These are phyloP conservation scores for Penicillium sp. DNA, from an alignment of 2,329 filamentous ascomycete species.

Conservation along the genomic window DNA sequence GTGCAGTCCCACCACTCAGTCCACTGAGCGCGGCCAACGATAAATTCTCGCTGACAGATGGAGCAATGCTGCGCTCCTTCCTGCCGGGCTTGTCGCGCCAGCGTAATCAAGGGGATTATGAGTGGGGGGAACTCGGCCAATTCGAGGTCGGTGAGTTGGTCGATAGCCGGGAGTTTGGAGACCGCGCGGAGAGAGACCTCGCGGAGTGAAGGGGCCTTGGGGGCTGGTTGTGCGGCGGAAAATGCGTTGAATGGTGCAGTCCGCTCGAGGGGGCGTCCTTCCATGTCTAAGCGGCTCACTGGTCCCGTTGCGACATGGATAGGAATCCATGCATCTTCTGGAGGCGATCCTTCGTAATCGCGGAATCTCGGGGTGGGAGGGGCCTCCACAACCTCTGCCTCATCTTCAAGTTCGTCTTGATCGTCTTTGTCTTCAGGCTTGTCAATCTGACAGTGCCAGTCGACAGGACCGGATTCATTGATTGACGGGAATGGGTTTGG, in stretches of 20 bases:
- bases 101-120: constrained; percentile 39
- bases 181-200: constrained; percentile 46
- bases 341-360: constrained; percentile 29
- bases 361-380: constrained; percentile 7
- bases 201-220: constrained; percentile 43
- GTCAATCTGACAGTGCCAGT: constrained; percentile 33
- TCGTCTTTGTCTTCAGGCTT: not conserved
- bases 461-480: constrained; percentile 31
- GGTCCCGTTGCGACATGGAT: constrained; percentile 42
- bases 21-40: constrained; percentile 48
- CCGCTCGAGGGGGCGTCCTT: constrained; percentile 31
- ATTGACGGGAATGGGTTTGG: constrained; percentile 45
- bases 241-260: constrained; percentile 2
- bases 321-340: constrained; percentile 37
- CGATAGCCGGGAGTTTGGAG: constrained; percentile 39
- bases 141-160: constrained; percentile 40
- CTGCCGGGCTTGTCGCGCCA: constrained; percentile 37
- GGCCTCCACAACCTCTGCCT: not conserved
- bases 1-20: constrained; percentile 49
- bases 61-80: constrained; percentile 45
- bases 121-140: constrained; percentile 36
- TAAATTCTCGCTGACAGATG: constrained; percentile 43
- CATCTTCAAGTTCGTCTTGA: constrained; percentile 2
- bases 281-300: constrained; percentile 37
- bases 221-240: constrained; percentile 5